A percentile compares a stretch with the other conserved stretches of the same genome.
Conservation (phyloP, 2,329 filamentous ascomycete species). For the Colletotrichum kahawae region DNA sequence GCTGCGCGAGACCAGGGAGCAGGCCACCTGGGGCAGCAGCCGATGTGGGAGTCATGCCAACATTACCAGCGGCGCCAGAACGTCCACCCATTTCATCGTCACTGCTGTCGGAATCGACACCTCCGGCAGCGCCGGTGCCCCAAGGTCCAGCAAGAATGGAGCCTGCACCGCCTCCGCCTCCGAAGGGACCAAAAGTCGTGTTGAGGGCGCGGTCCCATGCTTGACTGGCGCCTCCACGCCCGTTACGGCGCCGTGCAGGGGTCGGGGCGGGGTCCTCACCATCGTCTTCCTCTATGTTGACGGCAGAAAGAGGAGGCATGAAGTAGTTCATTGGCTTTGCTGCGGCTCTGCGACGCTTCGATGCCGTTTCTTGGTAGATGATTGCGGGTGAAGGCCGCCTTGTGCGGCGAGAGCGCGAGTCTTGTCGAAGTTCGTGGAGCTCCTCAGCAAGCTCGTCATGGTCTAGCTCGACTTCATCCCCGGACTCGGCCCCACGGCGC, state of each 20-base stretch:
- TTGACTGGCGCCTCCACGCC: conserved; percentile 62
- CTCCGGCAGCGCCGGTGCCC: conserved; percentile 75
- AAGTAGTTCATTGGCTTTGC: conserved; percentile 82
- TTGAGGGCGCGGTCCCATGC: conserved; percentile 83
- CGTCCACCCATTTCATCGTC: conserved; percentile 85
- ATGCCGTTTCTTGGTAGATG: conserved; percentile 59
- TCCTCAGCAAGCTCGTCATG: conserved; percentile 71
- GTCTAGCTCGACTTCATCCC: conserved; percentile 63
- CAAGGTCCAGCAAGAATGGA: conserved; percentile 77
- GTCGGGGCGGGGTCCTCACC: conserved; percentile 71
- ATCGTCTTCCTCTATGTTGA: conserved; percentile 75
- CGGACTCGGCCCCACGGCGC: conserved; percentile 56
- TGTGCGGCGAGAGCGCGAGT: conserved; percentile 57
- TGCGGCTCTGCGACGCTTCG: conserved; percentile 58
- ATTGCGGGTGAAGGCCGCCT: conserved; percentile 60
- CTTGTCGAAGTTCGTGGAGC: conserved; percentile 63
- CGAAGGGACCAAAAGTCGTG: conserved; percentile 91
- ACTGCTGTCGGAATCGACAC: conserved; percentile 92
- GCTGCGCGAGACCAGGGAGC: conserved; percentile 41
- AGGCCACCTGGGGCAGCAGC: conserved; percentile 50
- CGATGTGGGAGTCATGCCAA: conserved; percentile 65
- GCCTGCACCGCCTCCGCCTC: conserved; percentile 73
- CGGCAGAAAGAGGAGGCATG: conserved; percentile 71
- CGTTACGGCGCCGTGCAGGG: conserved; percentile 70
- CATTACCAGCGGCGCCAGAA: conserved; percentile 53